Percentiles rank a stretch among this genome's conserved stretches.
Conservation (phyloP, 225 moss, liverwort and hornwort species). For the Polytrichum commune region DNA sequence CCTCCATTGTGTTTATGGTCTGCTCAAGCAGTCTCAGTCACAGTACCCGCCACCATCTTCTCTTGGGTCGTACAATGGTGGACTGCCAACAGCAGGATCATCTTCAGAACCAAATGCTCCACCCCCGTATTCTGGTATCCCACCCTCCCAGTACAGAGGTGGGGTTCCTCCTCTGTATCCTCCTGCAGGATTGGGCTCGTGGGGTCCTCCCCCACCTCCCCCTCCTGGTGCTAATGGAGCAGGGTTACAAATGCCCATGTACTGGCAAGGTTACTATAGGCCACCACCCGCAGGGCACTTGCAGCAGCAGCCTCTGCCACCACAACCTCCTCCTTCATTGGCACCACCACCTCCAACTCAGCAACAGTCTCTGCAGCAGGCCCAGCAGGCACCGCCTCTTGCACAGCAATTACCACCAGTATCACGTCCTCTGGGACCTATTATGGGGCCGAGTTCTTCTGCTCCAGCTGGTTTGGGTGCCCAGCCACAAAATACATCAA, state of each 20-base stretch:
- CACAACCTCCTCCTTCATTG: slow-evolving; percentile 86
- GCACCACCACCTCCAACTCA: slow-evolving; percentile 59
- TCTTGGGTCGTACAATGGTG: slow-evolving; percentile 68
- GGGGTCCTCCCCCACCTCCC: slow-evolving; percentile 90
- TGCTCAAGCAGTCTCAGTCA: slow-evolving; percentile 65
- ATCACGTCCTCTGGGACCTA: slow-evolving; percentile 21
- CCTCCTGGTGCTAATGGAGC: slow-evolving; percentile 81
- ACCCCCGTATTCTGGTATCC: slow-evolving; percentile 76
- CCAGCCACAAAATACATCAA: slow-evolving; percentile 38
- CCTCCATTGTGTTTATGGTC: slow-evolving; percentile 16
- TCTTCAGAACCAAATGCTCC: slow-evolving; percentile 80
- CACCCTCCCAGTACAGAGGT: slow-evolving; percentile 70
- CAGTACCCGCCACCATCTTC: slow-evolving; percentile 79
- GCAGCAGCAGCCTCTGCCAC: slow-evolving; percentile 82
- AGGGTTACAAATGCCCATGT: slow-evolving; percentile 87
- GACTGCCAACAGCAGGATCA: slow-evolving; percentile 56
- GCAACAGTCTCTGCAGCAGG: slow-evolving; percentile 43
- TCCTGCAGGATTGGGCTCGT: slow-evolving; percentile 65
- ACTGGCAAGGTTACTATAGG: slow-evolving; percentile 96
- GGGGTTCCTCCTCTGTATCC: slow-evolving; percentile 82
- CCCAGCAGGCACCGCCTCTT: slow-evolving; percentile 30
- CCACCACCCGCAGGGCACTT: slow-evolving; percentile 71
- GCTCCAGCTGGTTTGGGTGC: slow-evolving; percentile 18
- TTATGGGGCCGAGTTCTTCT: slow-evolving; percentile 23
- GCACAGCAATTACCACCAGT: slow-evolving; percentile 32